Evolutionary conservation across 2,329 filamentous ascomycete species (phyloP).

Genomic region (Arthrinium phaeospermum): DNA sequence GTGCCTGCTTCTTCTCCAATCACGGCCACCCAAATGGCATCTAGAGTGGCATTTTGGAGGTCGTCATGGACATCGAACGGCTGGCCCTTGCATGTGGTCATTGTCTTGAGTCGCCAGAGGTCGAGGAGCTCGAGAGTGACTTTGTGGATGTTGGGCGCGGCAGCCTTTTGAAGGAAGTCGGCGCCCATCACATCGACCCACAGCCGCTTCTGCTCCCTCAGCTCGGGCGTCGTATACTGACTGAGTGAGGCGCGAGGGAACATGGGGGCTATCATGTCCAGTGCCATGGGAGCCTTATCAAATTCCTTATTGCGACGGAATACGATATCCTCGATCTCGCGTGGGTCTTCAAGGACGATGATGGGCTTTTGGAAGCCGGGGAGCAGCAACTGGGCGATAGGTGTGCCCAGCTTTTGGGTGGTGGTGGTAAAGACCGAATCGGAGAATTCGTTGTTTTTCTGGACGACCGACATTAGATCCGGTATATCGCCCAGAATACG

Average conservation of each 20-base stretch:
- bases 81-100: background rate
- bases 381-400: background rate
- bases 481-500: background rate
- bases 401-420: background rate
- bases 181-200: constrained; percentile 30
- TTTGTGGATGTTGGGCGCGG: constrained; percentile 3
- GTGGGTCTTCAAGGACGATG: constrained; percentile 23
- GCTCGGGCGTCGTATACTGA: constrained; percentile 23
- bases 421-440: background rate
- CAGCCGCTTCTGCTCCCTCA: constrained; percentile 24
- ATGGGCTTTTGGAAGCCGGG: background rate
- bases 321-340: constrained; percentile 25
- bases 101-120: background rate
- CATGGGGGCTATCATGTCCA: background rate
- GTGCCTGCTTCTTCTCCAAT: background rate
- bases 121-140: background rate
- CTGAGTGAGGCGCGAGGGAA: constrained; percentile 22
- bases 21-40: background rate
- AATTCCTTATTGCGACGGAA: constrained; percentile 27
- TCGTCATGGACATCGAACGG: background rate
- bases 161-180: constrained; percentile 27
- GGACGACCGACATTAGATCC: background rate
- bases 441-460: background rate
- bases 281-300: constrained; percentile 21
- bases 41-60: background rate